Evolutionary conservation across 805 yeast species (phyloP), one percentile per base, ranked within the genome.

Genomic region (Pichia thaimueangensis): DNA sequence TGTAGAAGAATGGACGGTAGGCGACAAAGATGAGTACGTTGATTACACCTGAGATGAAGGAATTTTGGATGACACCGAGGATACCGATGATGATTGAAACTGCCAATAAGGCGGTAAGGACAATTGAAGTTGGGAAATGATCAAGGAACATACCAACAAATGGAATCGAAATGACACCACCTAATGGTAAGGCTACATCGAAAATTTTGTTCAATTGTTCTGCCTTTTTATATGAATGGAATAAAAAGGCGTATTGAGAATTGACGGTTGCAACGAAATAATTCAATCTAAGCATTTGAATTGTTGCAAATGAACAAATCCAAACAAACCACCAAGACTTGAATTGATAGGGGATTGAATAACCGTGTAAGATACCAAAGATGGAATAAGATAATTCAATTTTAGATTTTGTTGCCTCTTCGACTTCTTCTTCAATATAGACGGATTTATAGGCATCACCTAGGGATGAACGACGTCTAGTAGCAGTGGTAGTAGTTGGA

Each of bases 241-340:
- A 60, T 41, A 75, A 54, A 49, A 59, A 75, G 11, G 69, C 56
- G 52, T 75, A 75, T 54, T 75, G 81, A n/a, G 80, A 66, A 40
- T 71, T 68, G 44, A 75, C 65, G 15, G 81, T 75, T 20, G 80
- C 80, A 38, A 75, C 80, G 56, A 75, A 75, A 58, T 75, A 75
- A 58, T 75, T 75, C 42, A 75, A 59, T 52, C 80, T 61, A 45
- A 75, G 63, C 81, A 75, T 75, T 58, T 71, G 78, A 45, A 75
- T 67, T 17, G 75, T 72, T n/a, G 76, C 64, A 53, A 73, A 73
- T 23, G 63, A 37, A 50, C 76, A 67, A 63, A 74, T 72, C 33
- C 74, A 59, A 34, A 58, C 49, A 50, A 75, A 75, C 80, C 80
- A 75, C 41, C 67, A 71, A 3, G 79, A 69, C 45, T 62, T 65